Percentiles rank a stretch among this genome's conserved stretches.
Evolutionary conservation across 345 rosid genomes (phyloP).

Genomic region (Odontarrhena argentea): DNA sequence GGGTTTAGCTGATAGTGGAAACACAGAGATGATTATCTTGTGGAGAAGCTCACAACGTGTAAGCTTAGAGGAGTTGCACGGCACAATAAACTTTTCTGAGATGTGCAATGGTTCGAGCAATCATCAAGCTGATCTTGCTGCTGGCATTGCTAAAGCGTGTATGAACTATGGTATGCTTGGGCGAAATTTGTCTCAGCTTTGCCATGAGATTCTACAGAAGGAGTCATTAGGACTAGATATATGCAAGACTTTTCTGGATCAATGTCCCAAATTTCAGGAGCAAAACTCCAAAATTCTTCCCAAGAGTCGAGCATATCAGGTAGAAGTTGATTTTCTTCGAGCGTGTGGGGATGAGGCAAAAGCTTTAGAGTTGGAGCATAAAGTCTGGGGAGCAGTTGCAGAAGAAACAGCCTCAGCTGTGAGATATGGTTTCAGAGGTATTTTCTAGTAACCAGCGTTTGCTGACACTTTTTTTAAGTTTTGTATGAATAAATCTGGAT

Average conservation of each 20-base stretch:
- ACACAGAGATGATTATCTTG: slow-evolving; percentile 47
- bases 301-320: slow-evolving; percentile 87
- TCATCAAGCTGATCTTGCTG: slow-evolving; percentile 94
- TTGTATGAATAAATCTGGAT: not conserved
- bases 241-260: slow-evolving; percentile 70
- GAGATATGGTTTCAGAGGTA: slow-evolving; percentile 93
- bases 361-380: slow-evolving; percentile 64
- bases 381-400: slow-evolving; percentile 91
- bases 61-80: slow-evolving; percentile 96
- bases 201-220: slow-evolving; percentile 83
- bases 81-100: slow-evolving; percentile 83
- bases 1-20: slow-evolving; percentile 66
- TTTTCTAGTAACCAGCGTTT: not conserved
- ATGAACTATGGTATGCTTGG: slow-evolving; percentile 89
- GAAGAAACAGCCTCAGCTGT: slow-evolving; percentile 96
- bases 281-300: slow-evolving; percentile 89
- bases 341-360: slow-evolving; percentile 65
- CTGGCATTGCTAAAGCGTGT: slow-evolving; percentile 92
- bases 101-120: slow-evolving; percentile 81
- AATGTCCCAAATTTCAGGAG: slow-evolving; percentile 69
- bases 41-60: slow-evolving; percentile 83
- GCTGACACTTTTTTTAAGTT: not conserved
- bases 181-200: slow-evolving; percentile 73
- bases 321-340: slow-evolving; percentile 86
- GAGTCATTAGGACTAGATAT: slow-evolving; percentile 58